These are phyloP conservation scores for Xylaria acuta DNA, from an alignment of 495 filamentous ascomycete species.

Conservation along the genomic window DNA sequence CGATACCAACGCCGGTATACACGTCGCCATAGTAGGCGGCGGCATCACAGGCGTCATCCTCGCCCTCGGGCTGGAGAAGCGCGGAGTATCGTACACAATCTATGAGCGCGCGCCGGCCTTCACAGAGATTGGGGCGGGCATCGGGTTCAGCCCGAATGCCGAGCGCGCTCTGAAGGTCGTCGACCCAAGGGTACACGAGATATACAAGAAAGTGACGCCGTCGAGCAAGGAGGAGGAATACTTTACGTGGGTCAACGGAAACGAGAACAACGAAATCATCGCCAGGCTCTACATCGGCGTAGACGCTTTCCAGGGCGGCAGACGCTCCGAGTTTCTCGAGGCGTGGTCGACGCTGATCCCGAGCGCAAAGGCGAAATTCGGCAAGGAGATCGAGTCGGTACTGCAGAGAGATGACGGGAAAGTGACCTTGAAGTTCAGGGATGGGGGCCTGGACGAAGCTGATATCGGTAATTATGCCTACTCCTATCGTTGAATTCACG, in stretches of 20 bases:
- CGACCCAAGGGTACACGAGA: constrained; percentile 44
- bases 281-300: constrained; percentile 46
- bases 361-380: constrained; percentile 36
- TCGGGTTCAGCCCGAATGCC: constrained; percentile 65
- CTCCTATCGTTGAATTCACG: not conserved
- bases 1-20: constrained; percentile 28
- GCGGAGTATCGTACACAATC: constrained; percentile 54
- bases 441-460: constrained; percentile 41
- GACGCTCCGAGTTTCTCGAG: constrained; percentile 50
- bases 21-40: constrained; percentile 64
- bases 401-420: constrained; percentile 19
- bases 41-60: constrained; percentile 66
- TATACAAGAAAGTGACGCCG: constrained; percentile 48
- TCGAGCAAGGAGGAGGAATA: constrained; percentile 46
- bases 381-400: constrained; percentile 39
- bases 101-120: constrained; percentile 62
- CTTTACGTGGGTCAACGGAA: constrained; percentile 53
- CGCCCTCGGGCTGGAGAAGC: constrained; percentile 60
- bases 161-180: constrained; percentile 60
- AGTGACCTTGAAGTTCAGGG: constrained; percentile 42
- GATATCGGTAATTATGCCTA: constrained; percentile 39
- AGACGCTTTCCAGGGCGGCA: constrained; percentile 50
- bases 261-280: constrained; percentile 37
- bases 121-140: constrained; percentile 64
- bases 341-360: constrained; percentile 46